Evolutionary conservation across 108 stramenopile genomes (phyloP).

Genomic region (Epipyxis sp.): DNA sequence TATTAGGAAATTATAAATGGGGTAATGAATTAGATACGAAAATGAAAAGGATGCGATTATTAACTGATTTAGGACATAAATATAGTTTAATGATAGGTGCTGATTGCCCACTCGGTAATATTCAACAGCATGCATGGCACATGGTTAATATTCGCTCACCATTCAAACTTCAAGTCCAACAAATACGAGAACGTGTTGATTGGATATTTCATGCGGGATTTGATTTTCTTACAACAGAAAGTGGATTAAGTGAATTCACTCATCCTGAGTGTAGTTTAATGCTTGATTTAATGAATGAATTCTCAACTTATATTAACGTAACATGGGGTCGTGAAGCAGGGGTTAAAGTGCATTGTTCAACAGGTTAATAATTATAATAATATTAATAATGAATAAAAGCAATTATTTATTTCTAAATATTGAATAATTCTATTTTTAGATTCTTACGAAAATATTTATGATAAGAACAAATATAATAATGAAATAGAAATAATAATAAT

Average conservation of each 20-base stretch:
- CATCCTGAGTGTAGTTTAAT: conserved; percentile 37
- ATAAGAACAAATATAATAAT: too few relatives aligned
- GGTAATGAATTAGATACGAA: conserved; percentile 13
- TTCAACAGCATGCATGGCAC: conserved; percentile 46
- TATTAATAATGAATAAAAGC: too few relatives aligned
- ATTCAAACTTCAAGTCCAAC: background rate
- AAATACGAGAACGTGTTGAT: conserved; percentile 33
- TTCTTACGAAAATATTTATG: too few relatives aligned
- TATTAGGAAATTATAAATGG: conserved; percentile 35
- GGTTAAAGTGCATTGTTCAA: conserved; percentile 43
- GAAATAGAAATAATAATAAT: too few relatives aligned
- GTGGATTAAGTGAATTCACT: conserved; percentile 42
- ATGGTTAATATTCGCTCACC: conserved; percentile 29
- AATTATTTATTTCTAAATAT: too few relatives aligned
- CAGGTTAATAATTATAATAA: too few relatives aligned
- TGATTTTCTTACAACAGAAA: conserved; percentile 43
- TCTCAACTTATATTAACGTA: conserved; percentile 23
- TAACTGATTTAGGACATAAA: conserved; percentile 31
- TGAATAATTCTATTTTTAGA: too few relatives aligned
- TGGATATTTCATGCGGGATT: conserved; percentile 40
- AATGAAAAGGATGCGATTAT: background rate
- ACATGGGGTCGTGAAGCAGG: conserved; percentile 34
- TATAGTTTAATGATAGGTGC: conserved; percentile 34
- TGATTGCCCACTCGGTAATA: conserved; percentile 33
- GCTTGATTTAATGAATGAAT: conserved; percentile 34